Base-by-base conservation (phyloP, 2,329 filamentous ascomycete species). In the Biscogniauxia sp. region DNA sequence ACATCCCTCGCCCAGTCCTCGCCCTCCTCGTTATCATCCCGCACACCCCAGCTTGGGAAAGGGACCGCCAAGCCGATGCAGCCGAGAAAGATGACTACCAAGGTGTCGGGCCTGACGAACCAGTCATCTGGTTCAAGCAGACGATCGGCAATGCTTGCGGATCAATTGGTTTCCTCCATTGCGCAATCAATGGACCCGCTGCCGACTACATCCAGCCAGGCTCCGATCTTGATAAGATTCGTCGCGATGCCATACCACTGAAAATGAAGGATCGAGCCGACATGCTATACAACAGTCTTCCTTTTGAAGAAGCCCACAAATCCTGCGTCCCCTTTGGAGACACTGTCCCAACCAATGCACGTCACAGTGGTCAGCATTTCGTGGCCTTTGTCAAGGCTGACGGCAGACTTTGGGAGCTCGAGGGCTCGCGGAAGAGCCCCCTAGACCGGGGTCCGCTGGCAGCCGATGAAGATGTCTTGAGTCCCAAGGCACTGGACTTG, bases 131-230 rank as follows among this genome's bases (percentile, higher is more conserved):
- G 91, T 95, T 92, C 78, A 88, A 88, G 70, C 92, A 96, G 75
- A 95, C 90, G 0, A 95, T 96, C 69, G 84, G 87, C 60, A 89
- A 95, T 72, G 90, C 91, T 0, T 96, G 91, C 72, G 92, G 92
- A 0, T 82, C 93, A 20, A 92, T 93, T 70, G 92, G 87, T 0
- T 79, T 95, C 5, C 74, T 96, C 8, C 92, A 96, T 73, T 85
- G 84, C 17, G 82, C 90, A 0, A 84, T 84, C 55, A 96, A 95
- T 72, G 90, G 91, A 1, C 79, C 80, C 3, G 83, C 87, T n/a
- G 37, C 37, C 37, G 37, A n/a, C 37, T 37, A 41, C 61, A 82
- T 94, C 57, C 66, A 76, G 11, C 74, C 79, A 5, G 79, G 76
- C 17, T 87, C 84, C 13, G 76, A 82, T 52, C 77, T 92, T 11